Percentiles rank a stretch among this genome's conserved stretches.
phyloP scores from a whole-genome alignment of 2,329 filamentous ascomycete genomes.

The Pleurostoma richardsiae region DNA sequence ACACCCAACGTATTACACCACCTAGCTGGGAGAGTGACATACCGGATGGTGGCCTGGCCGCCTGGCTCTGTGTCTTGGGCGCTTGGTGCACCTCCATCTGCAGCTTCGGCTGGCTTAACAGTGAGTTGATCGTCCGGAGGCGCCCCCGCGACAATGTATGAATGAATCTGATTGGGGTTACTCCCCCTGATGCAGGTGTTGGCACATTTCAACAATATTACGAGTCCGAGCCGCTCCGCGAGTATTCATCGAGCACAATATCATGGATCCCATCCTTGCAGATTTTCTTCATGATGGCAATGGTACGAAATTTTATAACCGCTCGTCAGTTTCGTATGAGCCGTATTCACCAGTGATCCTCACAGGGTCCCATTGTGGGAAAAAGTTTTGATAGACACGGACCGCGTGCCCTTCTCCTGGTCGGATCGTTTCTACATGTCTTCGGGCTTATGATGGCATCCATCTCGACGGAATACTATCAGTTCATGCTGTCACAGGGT shows the following conservation, averaged over 20 bases:
- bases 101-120: constrained; percentile 14
- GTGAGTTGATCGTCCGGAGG: neutral
- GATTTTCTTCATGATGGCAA: constrained; percentile 22
- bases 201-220: constrained; percentile 48
- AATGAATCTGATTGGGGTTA: no score
- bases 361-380: constrained; percentile 45
- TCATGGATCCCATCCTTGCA: constrained; percentile 46
- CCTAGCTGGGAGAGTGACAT: neutral
- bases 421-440: constrained; percentile 42
- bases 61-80: constrained; percentile 18
- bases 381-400: constrained; percentile 54
- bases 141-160: no score
- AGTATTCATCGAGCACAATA: constrained; percentile 37
- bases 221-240: constrained; percentile 29
- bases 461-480: constrained; percentile 19
- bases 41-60: constrained; percentile 13
- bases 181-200: constrained; percentile 1
- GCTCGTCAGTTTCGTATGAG: neutral
- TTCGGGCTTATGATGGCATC: constrained; percentile 51
- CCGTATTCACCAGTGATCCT: constrained; percentile 7
- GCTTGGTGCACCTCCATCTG: constrained; percentile 13
- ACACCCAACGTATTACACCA: neutral
- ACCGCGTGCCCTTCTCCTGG: constrained; percentile 39
- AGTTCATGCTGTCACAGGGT: constrained; percentile 11
- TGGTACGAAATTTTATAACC: constrained; percentile 1